Evolutionary conservation across 495 filamentous ascomycete genomes (phyloP).

Genomic region (Penicillium pancosmium): DNA sequence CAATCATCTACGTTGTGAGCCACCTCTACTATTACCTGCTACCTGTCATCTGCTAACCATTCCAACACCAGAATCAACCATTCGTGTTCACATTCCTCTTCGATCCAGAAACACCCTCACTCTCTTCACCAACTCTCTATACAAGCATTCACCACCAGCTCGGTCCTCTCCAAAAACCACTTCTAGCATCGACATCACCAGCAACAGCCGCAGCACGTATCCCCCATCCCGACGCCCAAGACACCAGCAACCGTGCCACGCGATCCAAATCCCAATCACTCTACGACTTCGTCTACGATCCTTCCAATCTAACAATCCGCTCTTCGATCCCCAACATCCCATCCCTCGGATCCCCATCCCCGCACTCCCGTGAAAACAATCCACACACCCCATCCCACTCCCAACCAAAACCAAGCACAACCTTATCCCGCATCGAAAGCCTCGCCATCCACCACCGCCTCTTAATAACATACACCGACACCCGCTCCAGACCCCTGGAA

Average conservation of each 20-base stretch:
- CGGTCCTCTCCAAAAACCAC: slow-evolving; percentile 70
- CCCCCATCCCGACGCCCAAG: slow-evolving; percentile 31
- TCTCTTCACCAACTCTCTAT: slow-evolving; percentile 74
- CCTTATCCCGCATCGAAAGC: slow-evolving; percentile 84
- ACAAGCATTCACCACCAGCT: slow-evolving; percentile 81
- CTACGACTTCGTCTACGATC: slow-evolving; percentile 87
- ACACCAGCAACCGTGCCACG: slow-evolving; percentile 28
- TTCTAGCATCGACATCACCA: slow-evolving; percentile 67
- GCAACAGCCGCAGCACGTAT: slow-evolving; percentile 52
- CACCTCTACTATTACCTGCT: not conserved
- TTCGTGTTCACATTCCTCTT: slow-evolving; percentile 95
- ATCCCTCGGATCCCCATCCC: slow-evolving; percentile 43
- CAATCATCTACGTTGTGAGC: slow-evolving; percentile 68
- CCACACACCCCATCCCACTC: slow-evolving; percentile 64
- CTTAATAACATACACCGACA: slow-evolving; percentile 70
- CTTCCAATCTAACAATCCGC: slow-evolving; percentile 71
- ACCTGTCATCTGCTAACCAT: not conserved
- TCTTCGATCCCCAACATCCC: slow-evolving; percentile 93
- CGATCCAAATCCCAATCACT: slow-evolving; percentile 58
- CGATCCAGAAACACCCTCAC: slow-evolving; percentile 64
- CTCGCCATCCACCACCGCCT: slow-evolving; percentile 88
- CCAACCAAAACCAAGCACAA: slow-evolving; percentile 59
- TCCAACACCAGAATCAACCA: slow-evolving; percentile 60
- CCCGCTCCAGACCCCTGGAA: slow-evolving; percentile 60
- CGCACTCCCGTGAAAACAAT: slow-evolving; percentile 12